Evolutionary conservation across 805 yeast genomes (phyloP).

Genomic region (Sugiyamaella americana): DNA sequence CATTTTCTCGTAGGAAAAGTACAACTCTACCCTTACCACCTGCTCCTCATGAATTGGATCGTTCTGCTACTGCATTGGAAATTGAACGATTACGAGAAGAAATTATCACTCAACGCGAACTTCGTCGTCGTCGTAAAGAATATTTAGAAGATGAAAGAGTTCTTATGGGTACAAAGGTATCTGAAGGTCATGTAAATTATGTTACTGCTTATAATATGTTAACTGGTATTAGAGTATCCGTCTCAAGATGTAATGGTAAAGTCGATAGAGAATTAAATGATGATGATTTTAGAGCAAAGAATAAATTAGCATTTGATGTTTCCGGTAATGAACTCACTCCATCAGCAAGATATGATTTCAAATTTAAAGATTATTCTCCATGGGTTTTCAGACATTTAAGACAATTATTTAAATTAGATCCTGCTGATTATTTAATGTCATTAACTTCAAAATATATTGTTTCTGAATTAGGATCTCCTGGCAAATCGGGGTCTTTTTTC

Average conservation of each 20-base stretch:
- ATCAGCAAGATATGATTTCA: constrained; percentile 89
- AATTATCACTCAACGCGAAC: constrained; percentile 29
- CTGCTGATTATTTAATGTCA: constrained; percentile 90
- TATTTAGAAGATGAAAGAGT: constrained; percentile 40
- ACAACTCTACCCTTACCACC: not conserved
- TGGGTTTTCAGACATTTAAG: constrained; percentile 87
- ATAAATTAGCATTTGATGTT: constrained; percentile 80
- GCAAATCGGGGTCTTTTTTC: constrained; percentile 94
- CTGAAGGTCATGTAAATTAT: constrained; percentile 90
- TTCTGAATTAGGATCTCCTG: constrained; percentile 90
- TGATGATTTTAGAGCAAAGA: constrained; percentile 62
- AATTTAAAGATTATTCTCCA: constrained; percentile 94
- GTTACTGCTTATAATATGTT: constrained; percentile 95
- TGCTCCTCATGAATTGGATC: constrained; percentile 3
- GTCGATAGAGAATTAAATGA: constrained; percentile 65
- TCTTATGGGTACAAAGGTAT: constrained; percentile 70
- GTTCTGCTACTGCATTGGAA: constrained; percentile 18
- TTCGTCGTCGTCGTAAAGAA: constrained; percentile 25
- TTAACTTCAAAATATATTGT: constrained; percentile 88
- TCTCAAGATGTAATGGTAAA: constrained; percentile 79
- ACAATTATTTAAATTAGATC: constrained; percentile 76
- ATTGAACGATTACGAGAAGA: constrained; percentile 27
- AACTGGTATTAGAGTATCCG: constrained; percentile 94
- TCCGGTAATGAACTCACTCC: constrained; percentile 84
- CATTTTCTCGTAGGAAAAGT: constrained; percentile 18